Base-by-base conservation (phyloP, 2,329 filamentous ascomycete genomes). In the Paraphoma sp. region DNA sequence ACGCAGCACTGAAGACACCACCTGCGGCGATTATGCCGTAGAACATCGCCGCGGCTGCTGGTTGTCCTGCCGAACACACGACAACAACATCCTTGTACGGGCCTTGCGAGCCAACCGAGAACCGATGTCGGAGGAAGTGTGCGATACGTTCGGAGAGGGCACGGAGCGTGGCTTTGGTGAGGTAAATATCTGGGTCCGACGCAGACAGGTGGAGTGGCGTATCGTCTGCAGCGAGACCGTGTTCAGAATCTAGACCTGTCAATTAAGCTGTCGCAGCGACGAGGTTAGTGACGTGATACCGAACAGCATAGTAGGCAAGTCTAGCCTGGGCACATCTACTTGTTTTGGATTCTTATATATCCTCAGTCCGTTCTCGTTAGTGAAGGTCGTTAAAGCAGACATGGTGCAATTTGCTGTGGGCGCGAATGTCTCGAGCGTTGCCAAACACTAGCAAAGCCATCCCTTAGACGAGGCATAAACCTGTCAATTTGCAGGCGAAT, bases 11-110 rank as follows among this genome's bases (percentile, higher is more conserved):
- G 62, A 83, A 87, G 30, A 87, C 79, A n/a, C 84, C 85, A 2
- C 82, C 84, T 3, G 85, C 84, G 10, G 82, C 84, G 48, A 87
- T 75, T 46, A 85, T 80, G n/a, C 80, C 81, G 61, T 78, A 86
- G 72, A 87, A 86, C 2, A 84, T 54, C 28, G 79, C 76, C 0
- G 83, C 14, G 9, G 33, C 33, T 3, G 84, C 75, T 42, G 80
- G 79, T 59, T 86, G 83, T 3, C 85, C 85, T 2, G 81, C 79
- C 1, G 81, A 83, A 31, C 86, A 80, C 38, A 80, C 77, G 16
- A 30, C 17, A n/a, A 45, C 43, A 7, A 45, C 43, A 23, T 45
- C 43, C 43, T 45, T 28, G 33, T 36, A 36, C 6, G 33, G 33
- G 33, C 33, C 9, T 14, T 36, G 33, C 9, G 33, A 10, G 14